Evolutionary conservation across 441 rosid species (phyloP), one percentile per base, ranked within the genome.

Genomic region (Kokia cookei): DNA sequence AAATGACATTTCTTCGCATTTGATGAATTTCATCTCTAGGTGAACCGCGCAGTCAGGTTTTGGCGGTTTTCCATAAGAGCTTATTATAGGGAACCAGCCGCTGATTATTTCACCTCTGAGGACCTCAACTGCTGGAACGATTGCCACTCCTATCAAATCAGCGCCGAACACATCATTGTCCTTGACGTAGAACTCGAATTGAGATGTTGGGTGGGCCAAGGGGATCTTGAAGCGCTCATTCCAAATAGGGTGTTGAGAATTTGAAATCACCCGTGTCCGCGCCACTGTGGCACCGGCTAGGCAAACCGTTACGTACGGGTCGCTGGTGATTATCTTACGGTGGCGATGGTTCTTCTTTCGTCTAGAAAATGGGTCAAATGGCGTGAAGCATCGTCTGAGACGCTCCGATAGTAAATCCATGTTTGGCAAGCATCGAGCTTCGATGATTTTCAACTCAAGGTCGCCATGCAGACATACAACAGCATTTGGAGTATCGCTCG

Each of bases 131-230:
- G 84, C 86, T 12, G 92, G 80, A 19, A 93, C 83, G 3, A 77
- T 79, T 3, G 92, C 90, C 5, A 74, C 62, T n/a, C 98, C 98
- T 65, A 93, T 91, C 48, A 85, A 22, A 62, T 93, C 93, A 42
- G 97, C 95, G 42, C 98, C 98, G 66, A 93, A 91, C 12, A 90
- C 71, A 82, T 91, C 97, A 53, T 91, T 80, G 37, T 93, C 98
- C 62, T 93, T 93, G 24, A 93, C 89, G 75, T 80, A 60, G 71
- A 93, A 90, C 82, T 90, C 93, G 24, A 91, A 71, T 40, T 75
- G 71, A 6, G 80, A 64, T 29, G 79, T 91, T 1, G 95, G 93
- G 64, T 93, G 98, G 14, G 98, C 98, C 14, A 93, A 72, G 1
- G 93, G 95, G 55, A 93, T 85, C 51, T 65, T 74, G 80, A 93